phyloP scores from a whole-genome alignment of 495 filamentous ascomycete species.

The Podospora bellae-mahoneyi region DNA sequence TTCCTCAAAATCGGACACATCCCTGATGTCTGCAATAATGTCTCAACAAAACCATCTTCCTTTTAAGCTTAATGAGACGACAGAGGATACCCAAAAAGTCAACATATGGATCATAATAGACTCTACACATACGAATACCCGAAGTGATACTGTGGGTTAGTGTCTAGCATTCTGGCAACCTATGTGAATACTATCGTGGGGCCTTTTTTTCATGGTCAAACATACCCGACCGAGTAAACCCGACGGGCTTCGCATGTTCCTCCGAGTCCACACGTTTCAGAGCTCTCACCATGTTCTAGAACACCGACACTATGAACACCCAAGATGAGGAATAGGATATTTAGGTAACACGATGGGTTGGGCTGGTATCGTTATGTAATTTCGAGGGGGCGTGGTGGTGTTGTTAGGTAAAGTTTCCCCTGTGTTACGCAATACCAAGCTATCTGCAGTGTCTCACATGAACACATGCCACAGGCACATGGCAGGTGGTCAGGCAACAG shows the following conservation, averaged over 20 bases:
- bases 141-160: too few species aligned
- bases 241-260: neutral
- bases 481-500: neutral
- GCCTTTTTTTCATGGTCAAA: too few species aligned
- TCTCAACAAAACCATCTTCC: too few species aligned
- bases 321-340: neutral
- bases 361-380: slow-evolving; percentile 5
- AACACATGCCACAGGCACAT: neutral
- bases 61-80: too few species aligned
- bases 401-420: slow-evolving; percentile 1
- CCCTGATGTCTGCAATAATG: too few species aligned
- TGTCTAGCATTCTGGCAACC: too few species aligned
- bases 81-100: too few species aligned
- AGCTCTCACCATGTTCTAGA: neutral
- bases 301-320: too few species aligned
- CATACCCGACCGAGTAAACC: neutral
- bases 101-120: too few species aligned
- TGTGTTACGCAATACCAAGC: slow-evolving; percentile 7
- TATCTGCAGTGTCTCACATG: neutral
- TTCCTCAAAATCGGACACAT: too few species aligned
- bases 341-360: neutral
- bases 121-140: too few species aligned
- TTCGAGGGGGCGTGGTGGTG: neutral
- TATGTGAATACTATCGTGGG: too few species aligned
- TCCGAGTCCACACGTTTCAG: neutral